Evolutionary conservation across 164 flowering plant genomes (phyloP), one percentile per base, ranked within the genome.

Genomic region (Vitis riparia): DNA sequence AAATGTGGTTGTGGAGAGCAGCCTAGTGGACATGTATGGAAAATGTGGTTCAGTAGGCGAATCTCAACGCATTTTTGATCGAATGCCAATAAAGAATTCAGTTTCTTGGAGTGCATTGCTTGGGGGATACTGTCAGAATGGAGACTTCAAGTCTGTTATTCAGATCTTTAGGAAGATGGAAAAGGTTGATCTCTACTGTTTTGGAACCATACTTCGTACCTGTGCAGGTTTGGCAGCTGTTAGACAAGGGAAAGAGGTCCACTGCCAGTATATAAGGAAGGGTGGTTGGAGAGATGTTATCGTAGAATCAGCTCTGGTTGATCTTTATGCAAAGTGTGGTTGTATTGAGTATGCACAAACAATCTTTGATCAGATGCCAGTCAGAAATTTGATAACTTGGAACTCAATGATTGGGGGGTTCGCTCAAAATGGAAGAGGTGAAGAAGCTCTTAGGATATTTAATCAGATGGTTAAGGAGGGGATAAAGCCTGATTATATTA

Each of bases 21-120:
- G 93, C 69, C 82, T 92, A 55, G 85, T 94, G 10, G 97, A 94
- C 76, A 94, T 94, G 98, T 94, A 92, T 77, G 93, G 88, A 9
- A 94, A 94, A 78, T 92, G 89, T 70, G 83, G 92, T 19, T 66
- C 68, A 8, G 69, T 86, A 47, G 64, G 47, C 8, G 77, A 85
- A 68, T 82, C 97, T 57, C 86, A 70, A 2, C 68, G 68, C 51
- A 89, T 88, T 32, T 92, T 92, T 73, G 90, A 92, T 78, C 72
- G 84, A 62, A 92, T 94, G 93, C 59, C 56, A 0, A 66, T 11
- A 30, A 92, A 77, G 77, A 94, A 91, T 79, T 72, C 83, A 0
- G 89, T 94, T 73, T 87, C 97, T 50, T 83, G 92, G 90, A 82
- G 87, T 69, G 94, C 97, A 1, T 72, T 94, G 82, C 86, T 92